Percentiles rank a stretch among this genome's conserved stretches.
Evolutionary conservation across 805 yeast genomes (phyloP).

Genomic region (Cyberlindnera misumaiensis): DNA sequence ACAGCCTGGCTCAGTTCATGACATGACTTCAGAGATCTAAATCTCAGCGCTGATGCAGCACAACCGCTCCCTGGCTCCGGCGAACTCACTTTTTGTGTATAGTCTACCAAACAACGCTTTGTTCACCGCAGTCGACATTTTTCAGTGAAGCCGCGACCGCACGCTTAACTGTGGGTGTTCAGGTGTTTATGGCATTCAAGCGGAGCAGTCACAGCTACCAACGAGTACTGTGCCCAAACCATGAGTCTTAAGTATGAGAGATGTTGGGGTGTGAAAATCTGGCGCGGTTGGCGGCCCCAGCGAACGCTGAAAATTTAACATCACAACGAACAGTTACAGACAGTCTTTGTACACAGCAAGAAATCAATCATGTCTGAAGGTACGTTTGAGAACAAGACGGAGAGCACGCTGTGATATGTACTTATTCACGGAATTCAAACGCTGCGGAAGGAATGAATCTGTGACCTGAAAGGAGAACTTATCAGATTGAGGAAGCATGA

Average conservation of each 20-base stretch:
- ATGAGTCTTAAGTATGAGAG: background rate
- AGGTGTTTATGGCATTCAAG: too few relatives aligned
- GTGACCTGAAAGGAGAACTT: too few relatives aligned
- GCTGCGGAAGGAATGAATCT: too few relatives aligned
- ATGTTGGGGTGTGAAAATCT: background rate
- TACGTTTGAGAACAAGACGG: conserved; percentile 11
- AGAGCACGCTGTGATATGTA: too few relatives aligned
- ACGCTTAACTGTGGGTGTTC: background rate
- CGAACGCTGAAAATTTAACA: conserved; percentile 17
- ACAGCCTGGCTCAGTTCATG: too few relatives aligned
- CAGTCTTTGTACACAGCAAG: background rate
- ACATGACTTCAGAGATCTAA: too few relatives aligned
- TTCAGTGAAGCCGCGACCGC: conserved; percentile 6
- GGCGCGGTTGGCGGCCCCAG: background rate
- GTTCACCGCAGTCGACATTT: conserved; percentile 4
- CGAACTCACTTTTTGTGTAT: conserved; percentile 12
- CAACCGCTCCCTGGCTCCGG: background rate
- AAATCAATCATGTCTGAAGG: conserved; percentile 26
- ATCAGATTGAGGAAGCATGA: too few relatives aligned
- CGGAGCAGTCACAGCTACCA: too few relatives aligned
- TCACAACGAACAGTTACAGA: conserved; percentile 4
- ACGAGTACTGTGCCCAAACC: too few relatives aligned
- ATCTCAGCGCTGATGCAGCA: background rate
- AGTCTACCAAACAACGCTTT: background rate
- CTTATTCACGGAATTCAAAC: too few relatives aligned